Evolutionary conservation across 108 stramenopile species (phyloP).

Genomic region (Fragilariopsis cylindrus): DNA sequence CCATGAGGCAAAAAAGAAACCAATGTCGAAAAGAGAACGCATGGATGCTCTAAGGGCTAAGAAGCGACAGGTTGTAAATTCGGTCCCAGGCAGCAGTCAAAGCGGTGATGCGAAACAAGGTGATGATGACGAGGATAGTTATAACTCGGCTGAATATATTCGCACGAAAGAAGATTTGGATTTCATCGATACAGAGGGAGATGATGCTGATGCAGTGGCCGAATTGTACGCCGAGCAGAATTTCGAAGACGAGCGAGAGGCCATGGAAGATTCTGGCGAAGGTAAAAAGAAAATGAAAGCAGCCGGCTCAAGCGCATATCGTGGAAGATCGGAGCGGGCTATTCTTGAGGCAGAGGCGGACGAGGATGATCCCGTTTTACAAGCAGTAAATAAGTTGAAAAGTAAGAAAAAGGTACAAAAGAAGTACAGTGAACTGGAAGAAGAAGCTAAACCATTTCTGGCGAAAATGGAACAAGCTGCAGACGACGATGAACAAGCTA

Average conservation of each 20-base stretch:
- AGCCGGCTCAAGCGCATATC: constrained; percentile 38
- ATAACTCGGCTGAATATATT: constrained; percentile 66
- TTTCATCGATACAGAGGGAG: constrained; percentile 89
- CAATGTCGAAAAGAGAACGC: constrained; percentile 55
- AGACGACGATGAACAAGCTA: constrained; percentile 70
- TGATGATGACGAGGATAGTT: constrained; percentile 71
- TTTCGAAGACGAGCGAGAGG: constrained; percentile 85
- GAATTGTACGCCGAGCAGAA: constrained; percentile 90
- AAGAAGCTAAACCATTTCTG: constrained; percentile 73
- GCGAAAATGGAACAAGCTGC: constrained; percentile 77
- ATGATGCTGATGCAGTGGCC: constrained; percentile 81
- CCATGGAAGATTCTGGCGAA: constrained; percentile 42
- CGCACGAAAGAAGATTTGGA: constrained; percentile 86
- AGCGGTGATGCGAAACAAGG: constrained; percentile 27
- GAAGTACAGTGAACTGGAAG: constrained; percentile 72
- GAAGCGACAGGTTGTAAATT: constrained; percentile 35
- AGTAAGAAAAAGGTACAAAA: constrained; percentile 71
- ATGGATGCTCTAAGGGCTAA: constrained; percentile 81
- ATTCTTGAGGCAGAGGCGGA: constrained; percentile 47
- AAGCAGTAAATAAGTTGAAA: constrained; percentile 77
- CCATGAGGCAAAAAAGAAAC: constrained; percentile 29
- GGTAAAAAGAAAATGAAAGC: constrained; percentile 40
- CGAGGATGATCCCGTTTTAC: constrained; percentile 75
- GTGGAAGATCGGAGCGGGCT: constrained; percentile 47
- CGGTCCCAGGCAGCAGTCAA: constrained; percentile 7